Percentiles rank a stretch among this genome's conserved stretches.
These are phyloP conservation scores for Pneumocystis murina DNA, from an alignment of 1,139 yeast species.

Conservation along the genomic window DNA sequence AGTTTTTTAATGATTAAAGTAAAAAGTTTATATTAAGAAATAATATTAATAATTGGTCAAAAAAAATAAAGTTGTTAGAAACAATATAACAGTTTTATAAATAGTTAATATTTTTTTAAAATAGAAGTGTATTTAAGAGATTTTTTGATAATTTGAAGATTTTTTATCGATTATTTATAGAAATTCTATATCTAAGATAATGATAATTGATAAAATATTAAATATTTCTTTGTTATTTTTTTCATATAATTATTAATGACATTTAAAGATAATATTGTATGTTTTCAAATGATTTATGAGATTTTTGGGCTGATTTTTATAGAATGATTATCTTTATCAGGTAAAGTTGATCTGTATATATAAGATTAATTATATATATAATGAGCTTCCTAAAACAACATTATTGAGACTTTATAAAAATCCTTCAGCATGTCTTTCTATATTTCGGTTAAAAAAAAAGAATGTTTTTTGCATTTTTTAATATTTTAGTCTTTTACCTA, in stretches of 20 bases:
- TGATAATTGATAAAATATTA: background rate
- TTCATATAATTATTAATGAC: background rate
- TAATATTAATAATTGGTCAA: no score
- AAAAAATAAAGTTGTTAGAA: no score
- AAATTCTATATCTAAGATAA: background rate
- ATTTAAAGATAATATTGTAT: background rate
- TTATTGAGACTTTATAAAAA: conserved; percentile 60
- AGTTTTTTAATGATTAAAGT: no score
- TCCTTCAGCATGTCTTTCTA: conserved; percentile 89
- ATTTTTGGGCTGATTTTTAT: background rate
- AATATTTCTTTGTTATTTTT: background rate
- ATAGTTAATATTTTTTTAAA: no score
- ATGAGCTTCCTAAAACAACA: conserved; percentile 59
- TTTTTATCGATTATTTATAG: background rate
- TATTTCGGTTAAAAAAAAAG: conserved; percentile 19
- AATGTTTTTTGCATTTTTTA: background rate
- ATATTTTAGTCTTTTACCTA: conserved; percentile 61
- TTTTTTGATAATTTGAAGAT: no score
- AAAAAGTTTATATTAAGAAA: no score
- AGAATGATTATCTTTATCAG: background rate
- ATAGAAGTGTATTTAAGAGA: no score
- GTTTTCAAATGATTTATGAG: background rate
- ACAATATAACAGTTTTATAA: no score
- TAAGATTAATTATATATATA: background rate
- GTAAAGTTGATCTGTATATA: background rate